Evolutionary conservation across 1,284 basidiomycete genomes (phyloP), one percentile per base, ranked within the genome.

Genomic region (Ganoderma resinaceum): DNA sequence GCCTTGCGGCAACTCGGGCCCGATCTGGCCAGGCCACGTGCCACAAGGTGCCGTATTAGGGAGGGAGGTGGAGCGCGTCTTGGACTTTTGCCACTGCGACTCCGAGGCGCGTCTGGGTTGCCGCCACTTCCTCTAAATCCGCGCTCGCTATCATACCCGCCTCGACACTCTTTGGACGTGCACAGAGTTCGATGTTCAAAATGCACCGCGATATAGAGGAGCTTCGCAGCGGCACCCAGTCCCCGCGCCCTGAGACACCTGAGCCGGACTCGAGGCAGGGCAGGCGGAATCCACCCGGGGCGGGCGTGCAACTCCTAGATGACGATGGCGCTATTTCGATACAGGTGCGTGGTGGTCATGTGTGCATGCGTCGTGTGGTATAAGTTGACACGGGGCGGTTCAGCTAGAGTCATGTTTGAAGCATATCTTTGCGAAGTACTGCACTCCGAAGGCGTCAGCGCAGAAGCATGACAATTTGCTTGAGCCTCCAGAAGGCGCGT

Each of bases 351-450:
- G 26, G 52, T 11, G 0, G 63, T 59, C 33, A 14, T 37, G 31
- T 31, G 59, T n/a, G n/a, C 4, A 53, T 7, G 2, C 31, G 29
- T 37, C 2, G 26, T 53, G 23, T 52, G 61, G 63, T 60, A 62
- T 55, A 63, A 58, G 55, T 64, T 61, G 20, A 62, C 38, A 59
- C 26, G 46, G 57, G 46, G 59, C n/a, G 55, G 49, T 46, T 9
- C 67, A 92, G 90, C 79, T 92, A 59, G 89, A 90, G 77, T 78
- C 78, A 59, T 91, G 88, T 77, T 79, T 93, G 66, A 86, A 85
- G 73, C 89, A 91, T 73, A 91, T 92, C 67, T 93, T 92, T 76
- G 85, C 87, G 12, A 92, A 92, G 79, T 93, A 92, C 74, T 92
- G 90, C 78, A 85, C 81, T 20, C 89, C 89, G n/a, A 75, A 75